Base-by-base conservation (phyloP, 352 stramenopile species). In the Pythium apleroticum region DNA sequence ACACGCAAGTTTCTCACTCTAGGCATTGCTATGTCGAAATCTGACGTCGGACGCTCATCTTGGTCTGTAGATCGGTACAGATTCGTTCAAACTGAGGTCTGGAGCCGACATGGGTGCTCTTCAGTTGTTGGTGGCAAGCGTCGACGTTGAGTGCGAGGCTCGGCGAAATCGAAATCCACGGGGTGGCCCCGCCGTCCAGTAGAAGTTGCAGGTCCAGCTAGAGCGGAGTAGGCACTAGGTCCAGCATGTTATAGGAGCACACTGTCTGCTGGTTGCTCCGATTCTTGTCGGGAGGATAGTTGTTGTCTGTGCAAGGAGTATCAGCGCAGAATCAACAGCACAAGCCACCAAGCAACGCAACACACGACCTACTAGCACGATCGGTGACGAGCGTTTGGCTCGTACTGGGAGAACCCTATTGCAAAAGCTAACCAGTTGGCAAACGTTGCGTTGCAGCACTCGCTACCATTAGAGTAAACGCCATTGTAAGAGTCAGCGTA, bases 161-260 rank as follows among this genome's bases (percentile, higher is more conserved):
- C 22, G 27, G 17, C 22, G 25, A 35, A 35, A 24, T 30, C 22
- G 14, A 54, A 54, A 31, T 54, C 48, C 7, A 54, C 25, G 48
- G 48, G 48, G n/a, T 30, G 48, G 27, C 48, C 14, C 35, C 15
- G 9, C 48, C 48, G 19, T 54, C 22, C 15, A 54, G 15, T 11
- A 54, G 27, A 22, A n/a, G 22, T 10, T 33, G 48, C 27, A 33
- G 48, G n/a, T 54, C 48, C 8, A 54, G 48, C 15, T 11, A 6
- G 8, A 31, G 27, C 24, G 35, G 7, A 19, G 48, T 24, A 12
- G 48, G 48, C 8, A 27, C 24, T 11, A 15, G 10, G 24, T 54
- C 48, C 48, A 54, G 48, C 48, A 54, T 37, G 24, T 54, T 22
- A n/a, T 24, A n/a, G 48, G 24, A 28, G 35, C 14, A 37, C 24